Conservation (phyloP, 805 yeast species). For the Candida arabinofermentans region DNA sequence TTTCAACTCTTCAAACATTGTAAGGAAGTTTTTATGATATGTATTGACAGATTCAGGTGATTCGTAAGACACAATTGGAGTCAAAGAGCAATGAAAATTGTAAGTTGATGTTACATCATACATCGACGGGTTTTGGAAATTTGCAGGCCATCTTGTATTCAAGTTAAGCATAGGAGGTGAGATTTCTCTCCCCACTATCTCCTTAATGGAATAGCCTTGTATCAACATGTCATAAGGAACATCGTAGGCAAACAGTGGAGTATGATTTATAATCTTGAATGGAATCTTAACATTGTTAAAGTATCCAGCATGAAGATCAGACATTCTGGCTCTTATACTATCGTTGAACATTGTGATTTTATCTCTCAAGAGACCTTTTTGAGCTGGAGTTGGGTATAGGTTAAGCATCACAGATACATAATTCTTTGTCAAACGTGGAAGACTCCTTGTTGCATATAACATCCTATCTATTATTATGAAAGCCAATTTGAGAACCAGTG, state of each 20-base stretch:
- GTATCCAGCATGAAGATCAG: slow-evolving; percentile 19
- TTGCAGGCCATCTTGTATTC: slow-evolving; percentile 20
- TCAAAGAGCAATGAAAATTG: slow-evolving; percentile 19
- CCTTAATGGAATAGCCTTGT: slow-evolving; percentile 16
- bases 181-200: slow-evolving; percentile 14
- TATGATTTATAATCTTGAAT: slow-evolving; percentile 4
- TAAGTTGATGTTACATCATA: slow-evolving; percentile 10
- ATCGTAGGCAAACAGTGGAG: slow-evolving; percentile 16
- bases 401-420: slow-evolving; percentile 15
- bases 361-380: slow-evolving; percentile 11
- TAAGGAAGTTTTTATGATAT: slow-evolving; percentile 11
- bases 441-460: slow-evolving; percentile 7
- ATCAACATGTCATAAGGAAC: slow-evolving; percentile 23
- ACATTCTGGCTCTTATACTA: slow-evolving; percentile 11
- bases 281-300: slow-evolving; percentile 19
- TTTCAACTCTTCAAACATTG: slow-evolving; percentile 6
- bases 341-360: slow-evolving; percentile 13
- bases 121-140: slow-evolving; percentile 15
- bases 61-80: slow-evolving; percentile 24
- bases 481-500: too few relatives aligned
- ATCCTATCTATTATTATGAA: background rate
- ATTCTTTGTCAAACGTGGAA: slow-evolving; percentile 1
- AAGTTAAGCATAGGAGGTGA: slow-evolving; percentile 17
- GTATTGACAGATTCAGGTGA: slow-evolving; percentile 3
- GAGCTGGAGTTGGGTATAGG: slow-evolving; percentile 11